Base-by-base conservation (phyloP, 164 flowering plant genomes). In the Vitis cinerea region DNA sequence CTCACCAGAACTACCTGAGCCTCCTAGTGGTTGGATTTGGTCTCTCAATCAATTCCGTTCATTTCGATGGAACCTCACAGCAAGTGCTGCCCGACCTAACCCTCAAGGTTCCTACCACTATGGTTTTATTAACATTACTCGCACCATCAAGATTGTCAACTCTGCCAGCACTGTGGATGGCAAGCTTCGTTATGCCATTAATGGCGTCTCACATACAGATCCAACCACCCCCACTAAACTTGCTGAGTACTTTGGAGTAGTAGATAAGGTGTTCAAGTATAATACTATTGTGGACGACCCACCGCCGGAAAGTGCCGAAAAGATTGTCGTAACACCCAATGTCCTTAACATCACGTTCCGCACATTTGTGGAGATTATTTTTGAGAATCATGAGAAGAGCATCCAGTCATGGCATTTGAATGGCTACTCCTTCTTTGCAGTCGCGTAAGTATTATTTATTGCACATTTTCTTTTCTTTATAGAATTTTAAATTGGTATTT, bases 21-120 rank as follows among this genome's bases (percentile, higher is more conserved):
- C 82, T 16, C 81, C 85, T 0, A 74, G 30, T 3, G 88, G 89
- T 9, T 79, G 85, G 79, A 86, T 83, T 10, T 85, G 89, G 91
- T 87, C 91, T 9, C 79, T 88, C 68, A 88, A 83, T 73, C 90
- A 85, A 63, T 86, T 85, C 83, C 80, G 88, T 1, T 72, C 90
- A 4, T 84, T 82, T 77, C 72, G 89, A 0, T 87, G 91, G 91
- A 87, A 88, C 77, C 77, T 88, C 48, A 84, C 89, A 0, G 87
- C 91, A 29, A 84, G 84, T 15, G 91, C 91, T 37, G 91, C 91
- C 60, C 79, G 91, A 29, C 91, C 91, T 51, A 87, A 88, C 72
- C 93, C 93, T 8, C 89, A 85, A 59, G 93, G 93, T 1, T 88
- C 93, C 0, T 88, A 80, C 85, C 93, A 84, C 67, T 88, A 88